phyloP scores from a whole-genome alignment of 2,329 filamentous ascomycete genomes.

The Escovopsis sp. region DNA sequence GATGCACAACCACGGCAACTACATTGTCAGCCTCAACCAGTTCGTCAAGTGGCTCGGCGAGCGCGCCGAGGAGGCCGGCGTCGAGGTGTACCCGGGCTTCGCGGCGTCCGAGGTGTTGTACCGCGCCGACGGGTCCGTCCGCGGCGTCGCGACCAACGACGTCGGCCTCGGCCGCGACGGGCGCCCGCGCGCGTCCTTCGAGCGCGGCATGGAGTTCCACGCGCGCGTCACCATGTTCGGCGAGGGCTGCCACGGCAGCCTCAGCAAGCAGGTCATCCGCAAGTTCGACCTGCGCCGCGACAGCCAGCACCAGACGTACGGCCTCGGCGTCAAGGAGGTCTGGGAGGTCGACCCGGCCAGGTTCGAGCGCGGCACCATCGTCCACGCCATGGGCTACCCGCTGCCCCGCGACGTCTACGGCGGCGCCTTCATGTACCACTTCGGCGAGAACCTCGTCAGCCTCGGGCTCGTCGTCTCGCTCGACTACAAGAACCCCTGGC shows the following conservation, averaged over 20 bases:
- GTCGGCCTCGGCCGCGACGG: constrained; percentile 71
- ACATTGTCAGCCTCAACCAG: constrained; percentile 90
- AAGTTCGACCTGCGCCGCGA: constrained; percentile 84
- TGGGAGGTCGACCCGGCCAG: constrained; percentile 94
- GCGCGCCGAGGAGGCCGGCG: constrained; percentile 87
- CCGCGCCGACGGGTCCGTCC: constrained; percentile 70
- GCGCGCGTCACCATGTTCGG: constrained; percentile 81
- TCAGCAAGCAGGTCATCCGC: constrained; percentile 89
- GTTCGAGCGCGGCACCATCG: constrained; percentile 72
- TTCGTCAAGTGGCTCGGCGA: constrained; percentile 93
- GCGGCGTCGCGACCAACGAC: constrained; percentile 92
- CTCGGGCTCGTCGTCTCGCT: constrained; percentile 84
- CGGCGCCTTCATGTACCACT: constrained; percentile 99
- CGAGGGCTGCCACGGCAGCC: constrained; percentile 88
- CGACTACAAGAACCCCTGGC: constrained; percentile 93
- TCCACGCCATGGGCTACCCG: constrained; percentile 88
- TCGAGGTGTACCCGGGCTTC: constrained; percentile 93
- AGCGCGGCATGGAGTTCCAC: constrained; percentile 97
- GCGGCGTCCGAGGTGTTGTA: constrained; percentile 90
- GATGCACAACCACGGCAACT: constrained; percentile 97
- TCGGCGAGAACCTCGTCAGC: constrained; percentile 90
- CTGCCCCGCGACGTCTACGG: constrained; percentile 81
- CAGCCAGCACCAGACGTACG: constrained; percentile 90
- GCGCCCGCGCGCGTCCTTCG: constrained; percentile 77
- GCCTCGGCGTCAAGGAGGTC: constrained; percentile 85